phyloP scores from a whole-genome alignment of 2,329 filamentous ascomycete genomes.

The Diaporthe amygdali region DNA sequence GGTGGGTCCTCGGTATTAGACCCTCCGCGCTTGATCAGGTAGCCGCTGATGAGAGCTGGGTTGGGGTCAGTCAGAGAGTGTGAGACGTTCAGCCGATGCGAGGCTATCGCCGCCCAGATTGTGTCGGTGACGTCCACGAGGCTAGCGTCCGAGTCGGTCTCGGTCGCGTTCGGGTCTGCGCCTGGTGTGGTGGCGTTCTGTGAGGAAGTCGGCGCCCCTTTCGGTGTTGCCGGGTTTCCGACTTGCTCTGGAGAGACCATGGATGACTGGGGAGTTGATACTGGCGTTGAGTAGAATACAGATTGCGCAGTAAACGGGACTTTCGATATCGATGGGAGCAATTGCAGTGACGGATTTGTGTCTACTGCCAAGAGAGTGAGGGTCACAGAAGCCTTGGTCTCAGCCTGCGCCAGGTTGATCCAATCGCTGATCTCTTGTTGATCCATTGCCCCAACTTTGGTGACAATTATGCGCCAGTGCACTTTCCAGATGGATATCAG shows the following conservation, averaged over 20 bases:
- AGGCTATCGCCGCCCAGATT: conserved; percentile 75
- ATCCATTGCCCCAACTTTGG: conserved; percentile 73
- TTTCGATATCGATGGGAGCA: conserved; percentile 61
- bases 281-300: conserved; percentile 65
- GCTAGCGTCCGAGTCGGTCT: conserved; percentile 63
- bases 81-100: conserved; percentile 68
- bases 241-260: conserved; percentile 67
- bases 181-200: conserved; percentile 52
- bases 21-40: conserved; percentile 68
- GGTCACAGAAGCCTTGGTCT: conserved; percentile 55
- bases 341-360: conserved; percentile 66
- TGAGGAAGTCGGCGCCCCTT: conserved; percentile 39
- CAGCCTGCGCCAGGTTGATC: conserved; percentile 57
- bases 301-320: conserved; percentile 50
- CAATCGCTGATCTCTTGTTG: conserved; percentile 67
- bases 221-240: conserved; percentile 55
- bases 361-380: conserved; percentile 70
- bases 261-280: conserved; percentile 68
- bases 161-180: conserved; percentile 48
- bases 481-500: conserved; percentile 73
- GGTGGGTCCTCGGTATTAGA: conserved; percentile 62
- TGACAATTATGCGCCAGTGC: conserved; percentile 78
- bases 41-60: conserved; percentile 67
- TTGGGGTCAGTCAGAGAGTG: conserved; percentile 58
- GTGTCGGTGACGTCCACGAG: conserved; percentile 77